Evolutionary conservation across 352 stramenopile species (phyloP).

Genomic region (Phytophthora quininea): DNA sequence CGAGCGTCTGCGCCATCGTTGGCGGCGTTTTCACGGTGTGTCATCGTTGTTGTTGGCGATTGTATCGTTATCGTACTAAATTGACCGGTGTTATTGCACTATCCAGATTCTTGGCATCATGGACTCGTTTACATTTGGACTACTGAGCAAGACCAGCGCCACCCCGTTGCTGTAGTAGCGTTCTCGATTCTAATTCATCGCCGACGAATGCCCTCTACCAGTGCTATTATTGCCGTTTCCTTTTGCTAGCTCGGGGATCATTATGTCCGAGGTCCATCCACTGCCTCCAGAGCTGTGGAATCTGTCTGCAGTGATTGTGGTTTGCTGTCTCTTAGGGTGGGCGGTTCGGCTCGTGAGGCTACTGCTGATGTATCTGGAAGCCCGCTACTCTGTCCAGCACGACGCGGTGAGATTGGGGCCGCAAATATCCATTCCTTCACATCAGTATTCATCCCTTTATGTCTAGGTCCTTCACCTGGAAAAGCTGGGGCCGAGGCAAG

Average conservation of each 20-base stretch:
- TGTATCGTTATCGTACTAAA: too few species aligned
- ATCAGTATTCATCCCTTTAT: not conserved
- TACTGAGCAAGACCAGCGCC: conserved; percentile 56
- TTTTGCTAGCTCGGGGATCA: not conserved
- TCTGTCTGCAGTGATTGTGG: conserved; percentile 45
- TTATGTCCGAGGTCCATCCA: conserved; percentile 17
- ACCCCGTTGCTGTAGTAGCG: conserved; percentile 47
- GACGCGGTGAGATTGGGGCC: conserved; percentile 42
- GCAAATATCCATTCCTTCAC: too few species aligned
- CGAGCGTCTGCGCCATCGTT: conserved; percentile 92
- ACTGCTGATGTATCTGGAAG: conserved; percentile 42
- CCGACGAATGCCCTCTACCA: conserved; percentile 11
- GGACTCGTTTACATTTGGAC: conserved; percentile 62
- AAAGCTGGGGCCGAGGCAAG: conserved; percentile 39
- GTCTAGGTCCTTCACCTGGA: conserved; percentile 33
- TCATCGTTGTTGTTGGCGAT: not conserved
- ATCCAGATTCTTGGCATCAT: conserved; percentile 73
- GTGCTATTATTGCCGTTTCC: not conserved
- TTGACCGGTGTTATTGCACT: not conserved
- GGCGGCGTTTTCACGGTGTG: conserved; percentile 91
- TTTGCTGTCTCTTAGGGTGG: conserved; percentile 55
- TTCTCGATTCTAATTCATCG: conserved; percentile 16
- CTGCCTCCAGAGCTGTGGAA: conserved; percentile 68
- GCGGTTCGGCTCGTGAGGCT: conserved; percentile 46
- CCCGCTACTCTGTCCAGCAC: conserved; percentile 43